Percentiles rank a stretch among this genome's conserved stretches.
phyloP scores from a whole-genome alignment of 75 land plant genomes.

The Pinus taeda region DNA sequence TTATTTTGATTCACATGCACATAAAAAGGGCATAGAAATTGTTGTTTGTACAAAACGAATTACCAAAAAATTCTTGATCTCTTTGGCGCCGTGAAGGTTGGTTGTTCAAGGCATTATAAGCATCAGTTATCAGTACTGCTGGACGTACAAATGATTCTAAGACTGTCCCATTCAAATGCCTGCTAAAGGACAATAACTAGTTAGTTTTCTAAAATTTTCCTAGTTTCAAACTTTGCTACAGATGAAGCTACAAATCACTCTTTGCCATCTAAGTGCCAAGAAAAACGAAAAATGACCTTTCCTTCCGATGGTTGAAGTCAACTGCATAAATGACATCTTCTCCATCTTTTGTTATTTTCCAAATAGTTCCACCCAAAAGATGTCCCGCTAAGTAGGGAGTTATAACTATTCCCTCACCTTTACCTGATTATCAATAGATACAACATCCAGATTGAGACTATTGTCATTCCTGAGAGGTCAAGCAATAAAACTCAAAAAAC shows the following conservation, averaged over 20 bases:
- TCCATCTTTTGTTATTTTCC: slow-evolving; percentile 99
- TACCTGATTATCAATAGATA: slow-evolving; percentile 40
- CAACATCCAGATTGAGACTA: neutral
- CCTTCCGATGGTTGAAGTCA: slow-evolving; percentile 97
- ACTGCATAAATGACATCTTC: slow-evolving; percentile 99
- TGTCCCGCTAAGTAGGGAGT: slow-evolving; percentile 97
- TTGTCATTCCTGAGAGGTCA: neutral
- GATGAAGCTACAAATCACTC: neutral
- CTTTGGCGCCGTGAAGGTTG: slow-evolving; percentile 85
- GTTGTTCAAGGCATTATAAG: slow-evolving; percentile 89
- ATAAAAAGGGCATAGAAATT: neutral
- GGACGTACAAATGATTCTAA: slow-evolving; percentile 95
- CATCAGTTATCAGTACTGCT: slow-evolving; percentile 96
- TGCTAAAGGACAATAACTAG: slow-evolving; percentile 21
- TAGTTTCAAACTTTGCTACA: neutral
- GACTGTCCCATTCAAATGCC: slow-evolving; percentile 92
- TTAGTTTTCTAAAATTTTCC: neutral
- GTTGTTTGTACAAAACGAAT: neutral
- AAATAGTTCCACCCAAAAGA: slow-evolving; percentile 88
- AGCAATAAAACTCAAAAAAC: neutral
- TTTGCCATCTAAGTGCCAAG: neutral
- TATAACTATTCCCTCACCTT: slow-evolving; percentile 96
- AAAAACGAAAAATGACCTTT: slow-evolving; percentile 52
- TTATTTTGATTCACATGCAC: neutral
- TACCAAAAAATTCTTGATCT: slow-evolving; percentile 91